Evolutionary conservation across 306 rosid genomes (phyloP), one percentile per base, ranked within the genome.

Genomic region (Sophora flavescens): DNA sequence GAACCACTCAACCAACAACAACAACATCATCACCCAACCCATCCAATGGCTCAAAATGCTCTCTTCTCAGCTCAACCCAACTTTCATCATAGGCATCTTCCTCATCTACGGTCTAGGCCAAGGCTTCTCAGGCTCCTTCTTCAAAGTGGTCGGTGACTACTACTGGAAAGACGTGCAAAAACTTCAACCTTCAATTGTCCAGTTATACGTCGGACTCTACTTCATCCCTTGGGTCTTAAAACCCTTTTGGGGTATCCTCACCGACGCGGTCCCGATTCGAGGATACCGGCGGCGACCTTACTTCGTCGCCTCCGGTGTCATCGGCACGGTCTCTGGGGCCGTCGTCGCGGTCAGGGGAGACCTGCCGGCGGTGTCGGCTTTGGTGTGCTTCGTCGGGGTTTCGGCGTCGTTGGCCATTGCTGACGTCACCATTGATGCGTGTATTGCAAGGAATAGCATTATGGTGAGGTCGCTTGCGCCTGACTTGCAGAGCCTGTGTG

Each of bases 101-200:
- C 60, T 89, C 3, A 66, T 88, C 6, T 82, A 92, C 60, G 96
- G 96, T 1, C 32, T 92, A 28, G 84, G 89, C 14, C 93, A 89
- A 28, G 97, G 97, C 26, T 88, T 92, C 79, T 78, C 90, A 0
- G 84, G 86, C 2, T 83, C 96, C 1, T 78, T 83, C 59, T 89
- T 92, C 89, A 87, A 32, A 50, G 88, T 92, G 0, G 91, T 81
- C 7, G 12, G 88, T 0, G 97, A 92, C 15, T 92, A 86, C 62
- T 92, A 89, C 70, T 92, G 97, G 97, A 92, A 92, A 77, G 97
- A 92, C 77, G 84, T 92, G 2, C 91, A 88, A 66, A 84, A 81
- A 33, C 48, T 90, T 0, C 91, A 88, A 41, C 97, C 97, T 11
- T 89, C 93, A 0, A 56, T 77, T 0, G 93, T 88, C 0, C 97